phyloP scores from a whole-genome alignment of 1,284 basidiomycete genomes.

The Prillingera fragicola region DNA sequence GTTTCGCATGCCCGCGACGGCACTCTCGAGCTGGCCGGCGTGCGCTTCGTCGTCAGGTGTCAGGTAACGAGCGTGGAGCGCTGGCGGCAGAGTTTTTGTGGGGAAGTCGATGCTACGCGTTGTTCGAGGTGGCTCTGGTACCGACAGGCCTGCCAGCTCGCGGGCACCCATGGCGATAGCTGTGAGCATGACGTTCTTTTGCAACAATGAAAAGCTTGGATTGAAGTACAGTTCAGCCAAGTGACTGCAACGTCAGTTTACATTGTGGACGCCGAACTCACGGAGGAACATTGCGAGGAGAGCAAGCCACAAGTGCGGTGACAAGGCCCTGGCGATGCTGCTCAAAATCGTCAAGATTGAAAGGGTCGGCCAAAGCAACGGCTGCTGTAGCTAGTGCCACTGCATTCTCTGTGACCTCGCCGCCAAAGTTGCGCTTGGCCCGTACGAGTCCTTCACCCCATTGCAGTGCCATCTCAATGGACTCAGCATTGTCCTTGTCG shows the following conservation, averaged over 20 bases:
- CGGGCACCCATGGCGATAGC: constrained; percentile 77
- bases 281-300: constrained; percentile 70
- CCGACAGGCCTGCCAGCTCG: constrained; percentile 68
- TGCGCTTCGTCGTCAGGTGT: constrained; percentile 29
- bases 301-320: constrained; percentile 71
- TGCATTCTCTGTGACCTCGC: constrained; percentile 71
- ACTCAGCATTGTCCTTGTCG: constrained; percentile 65
- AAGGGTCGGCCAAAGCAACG: constrained; percentile 74
- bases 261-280: constrained; percentile 50
- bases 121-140: constrained; percentile 43
- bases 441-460: constrained; percentile 74
- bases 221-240: constrained; percentile 91
- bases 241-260: constrained; percentile 53
- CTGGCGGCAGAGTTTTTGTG: constrained; percentile 66
- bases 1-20: constrained; percentile 31
- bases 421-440: constrained; percentile 72
- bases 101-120: constrained; percentile 56
- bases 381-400: constrained; percentile 71
- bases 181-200: constrained; percentile 77
- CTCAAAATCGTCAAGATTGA: constrained; percentile 72
- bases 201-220: constrained; percentile 78
- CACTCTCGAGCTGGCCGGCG: constrained; percentile 32
- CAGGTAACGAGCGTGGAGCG: constrained; percentile 64
- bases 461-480: constrained; percentile 68
- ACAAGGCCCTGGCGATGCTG: constrained; percentile 67